Conservation (phyloP, 2,329 filamentous ascomycete genomes). For the Zasmidium citrigriseum region DNA sequence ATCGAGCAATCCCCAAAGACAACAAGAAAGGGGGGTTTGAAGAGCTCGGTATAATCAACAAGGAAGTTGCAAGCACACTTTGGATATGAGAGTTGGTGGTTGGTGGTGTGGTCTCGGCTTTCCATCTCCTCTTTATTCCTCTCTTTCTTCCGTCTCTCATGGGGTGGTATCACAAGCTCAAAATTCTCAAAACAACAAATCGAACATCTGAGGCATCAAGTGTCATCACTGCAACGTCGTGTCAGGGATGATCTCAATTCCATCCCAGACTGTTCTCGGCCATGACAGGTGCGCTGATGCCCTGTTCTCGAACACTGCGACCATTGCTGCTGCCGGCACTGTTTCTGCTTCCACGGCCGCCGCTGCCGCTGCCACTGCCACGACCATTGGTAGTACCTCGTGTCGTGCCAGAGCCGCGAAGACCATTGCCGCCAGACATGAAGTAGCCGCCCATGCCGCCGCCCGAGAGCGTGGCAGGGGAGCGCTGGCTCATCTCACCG, state of each 20-base stretch:
- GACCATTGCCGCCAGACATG: conserved; percentile 66
- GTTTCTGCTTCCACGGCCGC: conserved; percentile 43
- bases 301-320: conserved; percentile 64
- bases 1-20: background rate
- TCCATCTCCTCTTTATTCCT: background rate
- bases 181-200: background rate
- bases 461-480: conserved; percentile 27
- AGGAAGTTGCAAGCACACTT: too few species aligned
- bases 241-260: conserved; percentile 62
- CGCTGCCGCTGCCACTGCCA: conserved; percentile 31
- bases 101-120: too few species aligned
- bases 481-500: conserved; percentile 46
- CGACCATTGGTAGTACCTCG: conserved; percentile 20
- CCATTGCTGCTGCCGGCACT: conserved; percentile 62
- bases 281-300: conserved; percentile 87
- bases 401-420: conserved; percentile 30
- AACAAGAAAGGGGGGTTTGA: background rate
- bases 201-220: background rate
- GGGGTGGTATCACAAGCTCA: background rate
- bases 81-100: too few species aligned
- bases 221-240: background rate
- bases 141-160: background rate
- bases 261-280: conserved; percentile 94
- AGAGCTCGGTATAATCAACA: background rate
- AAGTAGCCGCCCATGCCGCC: conserved; percentile 50